These are phyloP conservation scores for Stemphylium beticola DNA, from an alignment of 2,329 filamentous ascomycete genomes.

Conservation along the genomic window DNA sequence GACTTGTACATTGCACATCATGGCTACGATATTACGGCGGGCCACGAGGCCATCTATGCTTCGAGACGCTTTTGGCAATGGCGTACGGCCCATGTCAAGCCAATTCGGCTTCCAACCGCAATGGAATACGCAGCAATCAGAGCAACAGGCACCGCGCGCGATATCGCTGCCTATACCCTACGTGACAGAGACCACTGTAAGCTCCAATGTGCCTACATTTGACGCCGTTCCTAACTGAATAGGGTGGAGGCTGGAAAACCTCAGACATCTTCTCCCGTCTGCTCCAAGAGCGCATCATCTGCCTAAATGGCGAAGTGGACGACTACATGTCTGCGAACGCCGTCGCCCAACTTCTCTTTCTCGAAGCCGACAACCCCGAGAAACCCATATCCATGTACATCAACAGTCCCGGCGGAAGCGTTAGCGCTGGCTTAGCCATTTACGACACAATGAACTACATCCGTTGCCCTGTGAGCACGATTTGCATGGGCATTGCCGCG, in stretches of 20 bases:
- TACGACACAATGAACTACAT: slow-evolving; percentile 99
- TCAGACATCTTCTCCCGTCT: slow-evolving; percentile 57
- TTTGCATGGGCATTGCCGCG: slow-evolving; percentile 92
- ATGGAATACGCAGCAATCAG: slow-evolving; percentile 22
- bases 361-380: slow-evolving; percentile 93
- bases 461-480: slow-evolving; percentile 87
- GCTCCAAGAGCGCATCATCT: slow-evolving; percentile 84
- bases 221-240: slow-evolving; percentile 37
- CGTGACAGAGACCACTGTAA: slow-evolving; percentile 58
- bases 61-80: slow-evolving; percentile 15
- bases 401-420: slow-evolving; percentile 92
- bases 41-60: slow-evolving; percentile 26
- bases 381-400: slow-evolving; percentile 98
- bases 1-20: slow-evolving; percentile 26
- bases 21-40: slow-evolving; percentile 42
- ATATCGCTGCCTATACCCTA: slow-evolving; percentile 57
- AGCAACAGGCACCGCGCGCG: slow-evolving; percentile 36
- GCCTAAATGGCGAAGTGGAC: slow-evolving; percentile 89
- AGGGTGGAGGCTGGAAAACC: slow-evolving; percentile 60
- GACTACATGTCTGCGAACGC: slow-evolving; percentile 90
- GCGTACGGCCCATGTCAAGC: slow-evolving; percentile 33
- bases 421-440: slow-evolving; percentile 84
- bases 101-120: slow-evolving; percentile 34
- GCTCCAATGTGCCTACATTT: slow-evolving; percentile 11
- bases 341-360: slow-evolving; percentile 94